Evolutionary conservation across 352 stramenopile genomes (phyloP), one percentile per base, ranked within the genome.

Genomic region (Pythium brachiatum): DNA sequence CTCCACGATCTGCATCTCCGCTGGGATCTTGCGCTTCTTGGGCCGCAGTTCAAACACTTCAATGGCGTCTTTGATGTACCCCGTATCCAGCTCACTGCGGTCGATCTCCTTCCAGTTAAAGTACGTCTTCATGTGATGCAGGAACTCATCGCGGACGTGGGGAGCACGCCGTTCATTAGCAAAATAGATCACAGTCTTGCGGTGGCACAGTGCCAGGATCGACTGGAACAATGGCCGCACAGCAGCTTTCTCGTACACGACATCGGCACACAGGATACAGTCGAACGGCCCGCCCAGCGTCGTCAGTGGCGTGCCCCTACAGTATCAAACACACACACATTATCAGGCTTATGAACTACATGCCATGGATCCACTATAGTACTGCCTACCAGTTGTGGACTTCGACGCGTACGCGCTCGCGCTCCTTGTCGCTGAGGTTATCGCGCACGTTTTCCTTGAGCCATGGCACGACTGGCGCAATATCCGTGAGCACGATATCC

Each of bases 211-310:
- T 57, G 85, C 82, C 43, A 94, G 57, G 51, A 94, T 74, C 26
- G 82, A 92, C 72, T 94, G 81, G 64, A 94, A 74, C 23, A 94
- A 53, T 29, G 85, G 85, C 31, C 81, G 78, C 50, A 94, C 81
- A 27, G 75, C 86, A 16, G 78, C 75, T 46, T 89, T 91, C 60
- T 94, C 85, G 64, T 92, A 94, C 52, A 94, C 70, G 27, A 92
- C 82, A 60, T 94, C 85, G 0, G 85, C 85, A 66, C 82, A 91
- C 58, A 94, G 60, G 52, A 94, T 83, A 43, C 81, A 89, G 66
- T 94, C 85, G 60, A 89, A 90, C 23, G 84, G 84, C n/a, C 69
- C 64, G 32, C 74, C 71, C 7, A 94, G 60, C 29, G 79, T 75
- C 20, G 66, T 74, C 54, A 76, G 55, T 1, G 79, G 76, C 26